Evolutionary conservation across 2,329 filamentous ascomycete genomes (phyloP).

Genomic region (Helotiales sp.): DNA sequence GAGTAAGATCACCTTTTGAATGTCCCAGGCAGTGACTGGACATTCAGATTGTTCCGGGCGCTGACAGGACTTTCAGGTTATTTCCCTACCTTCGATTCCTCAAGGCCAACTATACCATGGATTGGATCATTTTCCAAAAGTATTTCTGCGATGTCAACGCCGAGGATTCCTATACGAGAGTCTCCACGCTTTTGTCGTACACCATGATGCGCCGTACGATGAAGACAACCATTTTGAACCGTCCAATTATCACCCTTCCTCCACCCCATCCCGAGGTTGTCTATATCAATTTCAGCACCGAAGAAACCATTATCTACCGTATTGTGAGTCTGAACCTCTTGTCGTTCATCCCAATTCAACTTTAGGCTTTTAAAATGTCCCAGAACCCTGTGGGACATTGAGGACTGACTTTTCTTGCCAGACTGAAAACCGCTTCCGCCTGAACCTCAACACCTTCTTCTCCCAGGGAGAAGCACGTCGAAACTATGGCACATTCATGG

Average conservation of each 20-base stretch:
- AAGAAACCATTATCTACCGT: slow-evolving; percentile 54
- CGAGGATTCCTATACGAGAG: slow-evolving; percentile 22
- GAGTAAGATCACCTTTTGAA: slow-evolving; percentile 24
- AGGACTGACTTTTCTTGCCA: slow-evolving; percentile 29
- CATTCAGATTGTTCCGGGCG: neutral
- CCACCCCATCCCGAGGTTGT: slow-evolving; percentile 44
- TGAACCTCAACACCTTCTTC: slow-evolving; percentile 29
- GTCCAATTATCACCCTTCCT: slow-evolving; percentile 55
- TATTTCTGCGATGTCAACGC: slow-evolving; percentile 32
- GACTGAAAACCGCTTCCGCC: slow-evolving; percentile 37
- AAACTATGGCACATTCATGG: slow-evolving; percentile 30
- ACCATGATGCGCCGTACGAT: slow-evolving; percentile 59
- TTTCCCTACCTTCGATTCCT: slow-evolving; percentile 37
- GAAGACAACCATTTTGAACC: slow-evolving; percentile 50
- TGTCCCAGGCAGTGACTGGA: neutral
- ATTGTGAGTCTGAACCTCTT: slow-evolving; percentile 46
- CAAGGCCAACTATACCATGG: slow-evolving; percentile 29
- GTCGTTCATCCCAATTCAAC: neutral
- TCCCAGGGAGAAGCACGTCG: slow-evolving; percentile 15
- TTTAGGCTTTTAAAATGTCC: neutral
- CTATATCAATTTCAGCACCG: slow-evolving; percentile 48
- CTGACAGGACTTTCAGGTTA: slow-evolving; percentile 21
- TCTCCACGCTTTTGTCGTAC: slow-evolving; percentile 27
- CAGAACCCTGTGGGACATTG: slow-evolving; percentile 1
- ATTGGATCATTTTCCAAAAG: slow-evolving; percentile 29